Evolutionary conservation across 495 filamentous ascomycete species (phyloP), one percentile per base, ranked within the genome.

Genomic region (Aspergillus ostianus): DNA sequence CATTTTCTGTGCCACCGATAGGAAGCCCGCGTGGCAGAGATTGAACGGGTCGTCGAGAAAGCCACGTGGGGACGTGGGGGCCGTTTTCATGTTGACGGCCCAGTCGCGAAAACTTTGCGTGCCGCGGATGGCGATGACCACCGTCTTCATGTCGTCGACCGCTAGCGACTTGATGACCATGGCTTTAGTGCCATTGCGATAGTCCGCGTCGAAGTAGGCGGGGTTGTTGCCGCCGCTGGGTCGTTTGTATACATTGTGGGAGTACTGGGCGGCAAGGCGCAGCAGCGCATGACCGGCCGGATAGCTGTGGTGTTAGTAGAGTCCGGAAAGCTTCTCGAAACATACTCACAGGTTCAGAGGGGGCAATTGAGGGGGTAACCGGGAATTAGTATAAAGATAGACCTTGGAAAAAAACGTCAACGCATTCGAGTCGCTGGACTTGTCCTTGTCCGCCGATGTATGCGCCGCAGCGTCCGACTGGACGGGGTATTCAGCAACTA

Each of bases 31-130:
- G 67, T 94, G 90, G 69, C 90, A 93, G 20, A 85, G 74, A 64
- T 93, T 94, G 27, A 81, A 82, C 4, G 82, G 73, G 60, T 94
- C 90, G 64, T 93, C 90, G 8, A 95, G 67, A 62, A 93, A 93
- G 0, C 83, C 85, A 0, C 57, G 56, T 0, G 90, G 88, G 1
- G 82, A 73, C 0, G 78, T 77, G 3, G 90, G 90, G 8, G 79
- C 81, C 0, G 84, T 81, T 20, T 86, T 83, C 6, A 91, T 77
- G 67, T 95, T 95, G 8, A 93, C 88, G 3, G 86, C 80, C 90
- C 90, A 94, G 71, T 94, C 90, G 76, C 90, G 85, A 65, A 92
- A 89, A 1, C 83, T 89, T 32, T 90, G 85, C 0, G 83, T 90
- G 1, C 90, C 90, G 6, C 90, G 84, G 53, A 94, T 90, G 36